These are phyloP conservation scores for Schizopora paradoxa DNA, from an alignment of 1,284 basidiomycete species.

Conservation along the genomic window DNA sequence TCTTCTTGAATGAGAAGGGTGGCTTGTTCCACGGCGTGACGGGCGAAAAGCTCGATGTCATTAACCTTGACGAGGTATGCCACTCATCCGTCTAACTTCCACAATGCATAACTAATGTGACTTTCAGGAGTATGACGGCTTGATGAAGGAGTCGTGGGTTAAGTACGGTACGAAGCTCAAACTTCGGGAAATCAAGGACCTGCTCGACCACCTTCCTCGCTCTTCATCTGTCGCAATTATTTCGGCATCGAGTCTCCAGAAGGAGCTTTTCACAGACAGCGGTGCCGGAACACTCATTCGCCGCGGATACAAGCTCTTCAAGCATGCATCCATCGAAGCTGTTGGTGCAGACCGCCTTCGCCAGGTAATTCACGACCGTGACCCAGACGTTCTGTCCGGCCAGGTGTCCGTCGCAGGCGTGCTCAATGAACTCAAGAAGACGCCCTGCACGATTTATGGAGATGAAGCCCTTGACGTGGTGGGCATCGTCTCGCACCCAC, in stretches of 20 bases:
- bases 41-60: conserved; percentile 90
- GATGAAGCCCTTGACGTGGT: conserved; percentile 97
- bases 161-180: conserved; percentile 99
- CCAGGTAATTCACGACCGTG: conserved; percentile 89
- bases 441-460: conserved; percentile 92
- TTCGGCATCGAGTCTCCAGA: conserved; percentile 88
- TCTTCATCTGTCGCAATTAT: conserved; percentile 99
- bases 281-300: conserved; percentile 98
- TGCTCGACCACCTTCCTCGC: conserved; percentile 96
- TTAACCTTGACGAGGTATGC: conserved; percentile 93
- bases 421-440: conserved; percentile 73
- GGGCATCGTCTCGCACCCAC: conserved; percentile 90
- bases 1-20: conserved; percentile 98
- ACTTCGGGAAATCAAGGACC: conserved; percentile 98
- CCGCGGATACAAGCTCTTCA: conserved; percentile 97
- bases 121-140: conserved; percentile 79
- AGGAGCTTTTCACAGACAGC: conserved; percentile 98
- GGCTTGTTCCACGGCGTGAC: conserved; percentile 97
- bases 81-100: not conserved
- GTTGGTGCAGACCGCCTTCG: conserved; percentile 92
- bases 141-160: conserved; percentile 99
- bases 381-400: conserved; percentile 86
- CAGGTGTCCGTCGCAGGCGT: conserved; percentile 87
- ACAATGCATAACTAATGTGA: conserved; percentile 4
- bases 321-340: conserved; percentile 74